Conservation (phyloP, 139 green algal genomes). For the Eudorina sp. region DNA sequence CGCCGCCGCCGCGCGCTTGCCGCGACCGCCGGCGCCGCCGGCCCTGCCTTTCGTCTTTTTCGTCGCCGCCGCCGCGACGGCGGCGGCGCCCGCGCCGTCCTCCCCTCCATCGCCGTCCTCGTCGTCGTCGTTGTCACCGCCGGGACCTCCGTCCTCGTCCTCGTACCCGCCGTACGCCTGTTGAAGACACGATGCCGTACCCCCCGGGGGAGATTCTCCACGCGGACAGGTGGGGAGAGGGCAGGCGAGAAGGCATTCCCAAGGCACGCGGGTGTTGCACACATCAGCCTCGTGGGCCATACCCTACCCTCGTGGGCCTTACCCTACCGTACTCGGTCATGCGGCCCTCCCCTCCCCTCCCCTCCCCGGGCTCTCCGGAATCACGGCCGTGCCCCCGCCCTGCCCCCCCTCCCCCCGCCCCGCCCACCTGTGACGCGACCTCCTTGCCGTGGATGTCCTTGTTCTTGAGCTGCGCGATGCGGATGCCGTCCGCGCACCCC, state of each 20-base stretch:
- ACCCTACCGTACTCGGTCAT: too few relatives aligned
- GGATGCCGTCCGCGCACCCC: not conserved
- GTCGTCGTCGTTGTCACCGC: not conserved
- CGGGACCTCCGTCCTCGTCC: not conserved
- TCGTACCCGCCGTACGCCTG: slow-evolving; percentile 4
- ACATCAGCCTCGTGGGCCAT: too few relatives aligned
- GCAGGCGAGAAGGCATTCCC: too few relatives aligned
- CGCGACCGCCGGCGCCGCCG: not conserved
- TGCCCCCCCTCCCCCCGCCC: not conserved
- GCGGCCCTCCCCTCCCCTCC: too few relatives aligned
- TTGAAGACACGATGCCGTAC: too few relatives aligned
- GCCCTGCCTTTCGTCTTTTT: not conserved
- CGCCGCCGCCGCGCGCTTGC: slow-evolving; percentile 8
- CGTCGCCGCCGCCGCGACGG: not conserved
- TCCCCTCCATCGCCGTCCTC: not conserved
- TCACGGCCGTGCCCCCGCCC: too few relatives aligned
- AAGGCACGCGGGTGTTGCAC: too few relatives aligned
- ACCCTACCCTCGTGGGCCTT: too few relatives aligned
- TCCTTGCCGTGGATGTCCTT: slow-evolving; percentile 51
- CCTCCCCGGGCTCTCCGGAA: too few relatives aligned
- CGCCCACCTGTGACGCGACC: slow-evolving; percentile 52
- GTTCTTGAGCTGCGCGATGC: slow-evolving; percentile 53
- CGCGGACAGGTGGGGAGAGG: too few relatives aligned
- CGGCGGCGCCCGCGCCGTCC: not conserved
- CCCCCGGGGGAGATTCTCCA: too few relatives aligned